phyloP scores from a whole-genome alignment of 1,284 basidiomycete species.

The Salmacisia buchloeana region DNA sequence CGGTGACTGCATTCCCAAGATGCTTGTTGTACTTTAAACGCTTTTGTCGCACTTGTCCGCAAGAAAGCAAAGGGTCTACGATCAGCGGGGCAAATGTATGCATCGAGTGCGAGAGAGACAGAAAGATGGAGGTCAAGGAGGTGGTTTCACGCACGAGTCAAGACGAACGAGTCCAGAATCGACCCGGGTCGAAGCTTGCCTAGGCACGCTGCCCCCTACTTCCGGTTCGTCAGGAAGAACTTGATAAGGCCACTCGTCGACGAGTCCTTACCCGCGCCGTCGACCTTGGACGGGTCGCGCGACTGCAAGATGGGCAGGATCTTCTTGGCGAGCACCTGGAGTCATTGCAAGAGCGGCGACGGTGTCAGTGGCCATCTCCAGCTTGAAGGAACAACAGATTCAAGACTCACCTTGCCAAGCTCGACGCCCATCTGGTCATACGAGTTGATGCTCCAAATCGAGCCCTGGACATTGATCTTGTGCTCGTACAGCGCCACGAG shows the following conservation, averaged over 20 bases:
- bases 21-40: too few relatives aligned
- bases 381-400: too few relatives aligned
- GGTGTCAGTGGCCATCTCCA: too few relatives aligned
- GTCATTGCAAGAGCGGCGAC: not conserved
- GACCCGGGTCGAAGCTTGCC: not conserved
- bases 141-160: too few relatives aligned
- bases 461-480: conserved; percentile 97
- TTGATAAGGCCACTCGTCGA: conserved; percentile 54
- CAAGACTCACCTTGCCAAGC: conserved; percentile 71
- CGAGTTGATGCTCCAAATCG: conserved; percentile 96
- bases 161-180: too few relatives aligned
- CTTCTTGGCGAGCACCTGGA: conserved; percentile 69
- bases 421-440: conserved; percentile 77
- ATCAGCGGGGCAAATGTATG: too few relatives aligned
- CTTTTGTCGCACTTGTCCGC: too few relatives aligned
- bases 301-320: conserved; percentile 80
- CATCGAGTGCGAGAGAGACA: too few relatives aligned
- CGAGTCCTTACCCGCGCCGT: conserved; percentile 68
- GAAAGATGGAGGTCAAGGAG: too few relatives aligned
- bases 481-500: conserved; percentile 92
- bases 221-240: conserved; percentile 34
- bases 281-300: conserved; percentile 66
- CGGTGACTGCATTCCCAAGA: too few relatives aligned
- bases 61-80: too few relatives aligned
- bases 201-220: too few relatives aligned